Percentiles rank a stretch among this genome's conserved stretches.
Evolutionary conservation across 2,329 filamentous ascomycete genomes (phyloP).

Genomic region (Meredithiella fracta): DNA sequence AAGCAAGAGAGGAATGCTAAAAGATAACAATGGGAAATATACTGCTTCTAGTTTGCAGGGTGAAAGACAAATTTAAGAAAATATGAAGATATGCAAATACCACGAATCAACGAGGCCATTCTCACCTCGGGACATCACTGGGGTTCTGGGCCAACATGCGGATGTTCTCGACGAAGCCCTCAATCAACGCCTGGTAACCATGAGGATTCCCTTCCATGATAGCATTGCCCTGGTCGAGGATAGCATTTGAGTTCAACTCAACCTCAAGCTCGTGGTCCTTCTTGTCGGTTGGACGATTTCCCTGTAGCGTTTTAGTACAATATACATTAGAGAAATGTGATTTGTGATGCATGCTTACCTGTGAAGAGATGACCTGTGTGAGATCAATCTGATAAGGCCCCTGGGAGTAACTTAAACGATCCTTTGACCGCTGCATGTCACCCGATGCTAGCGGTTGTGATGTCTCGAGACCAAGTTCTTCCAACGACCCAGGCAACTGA

Average conservation of each 20-base stretch:
- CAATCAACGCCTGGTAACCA: constrained; percentile 50
- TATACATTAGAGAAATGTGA: neutral
- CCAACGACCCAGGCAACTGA: constrained; percentile 55
- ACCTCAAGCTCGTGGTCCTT: constrained; percentile 73
- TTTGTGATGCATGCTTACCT: constrained; percentile 21
- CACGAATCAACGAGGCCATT: neutral
- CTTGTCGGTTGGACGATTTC: constrained; percentile 24
- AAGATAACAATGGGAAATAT: neutral
- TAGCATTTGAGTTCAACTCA: constrained; percentile 47
- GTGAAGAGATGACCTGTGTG: constrained; percentile 59
- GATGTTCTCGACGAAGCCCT: constrained; percentile 60
- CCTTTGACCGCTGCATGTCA: constrained; percentile 49
- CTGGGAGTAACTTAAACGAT: constrained; percentile 81
- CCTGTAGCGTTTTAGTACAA: constrained; percentile 19
- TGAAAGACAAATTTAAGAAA: neutral
- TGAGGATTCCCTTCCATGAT: constrained; percentile 34
- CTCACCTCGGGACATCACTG: constrained; percentile 19
- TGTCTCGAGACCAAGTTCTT: constrained; percentile 32
- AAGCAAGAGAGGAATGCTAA: neutral
- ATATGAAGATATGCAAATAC: neutral
- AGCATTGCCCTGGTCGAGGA: constrained; percentile 49
- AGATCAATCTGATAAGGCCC: constrained; percentile 79
- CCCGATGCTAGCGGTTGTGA: constrained; percentile 19
- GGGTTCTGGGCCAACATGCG: constrained; percentile 37
- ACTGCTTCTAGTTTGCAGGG: neutral